Evolutionary conservation across 1,284 basidiomycete species (phyloP).

Genomic region (Ceratorhiza oryzae-sativae): DNA sequence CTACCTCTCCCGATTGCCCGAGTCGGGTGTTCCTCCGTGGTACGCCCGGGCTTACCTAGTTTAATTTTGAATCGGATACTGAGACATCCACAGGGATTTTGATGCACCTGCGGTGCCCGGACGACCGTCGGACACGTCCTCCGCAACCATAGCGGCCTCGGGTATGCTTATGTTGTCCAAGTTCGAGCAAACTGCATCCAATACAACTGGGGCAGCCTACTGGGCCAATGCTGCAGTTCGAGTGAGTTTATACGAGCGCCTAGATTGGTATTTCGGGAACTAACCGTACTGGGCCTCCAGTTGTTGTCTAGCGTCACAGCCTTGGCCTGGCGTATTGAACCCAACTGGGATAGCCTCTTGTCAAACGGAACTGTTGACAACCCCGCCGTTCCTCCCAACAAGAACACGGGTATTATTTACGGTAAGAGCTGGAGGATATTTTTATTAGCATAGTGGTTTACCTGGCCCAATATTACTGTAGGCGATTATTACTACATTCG

Average conservation of each 20-base stretch:
- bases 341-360: slow-evolving; percentile 64
- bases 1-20: slow-evolving; percentile 64
- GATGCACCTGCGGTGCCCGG: slow-evolving; percentile 64
- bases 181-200: slow-evolving; percentile 55
- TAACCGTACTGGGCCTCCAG: slow-evolving; percentile 46
- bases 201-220: slow-evolving; percentile 51
- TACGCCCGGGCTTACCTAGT: slow-evolving; percentile 44
- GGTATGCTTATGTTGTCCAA: slow-evolving; percentile 66
- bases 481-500: slow-evolving; percentile 57
- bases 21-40: slow-evolving; percentile 69
- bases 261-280: not conserved
- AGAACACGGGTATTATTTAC: slow-evolving; percentile 69
- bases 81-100: slow-evolving; percentile 63
- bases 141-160: slow-evolving; percentile 65
- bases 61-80: not conserved
- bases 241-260: slow-evolving; percentile 50
- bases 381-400: slow-evolving; percentile 58
- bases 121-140: slow-evolving; percentile 66
- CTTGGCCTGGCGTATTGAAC: slow-evolving; percentile 58
- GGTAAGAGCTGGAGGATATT: slow-evolving; percentile 51
- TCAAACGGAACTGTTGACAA: slow-evolving; percentile 72
- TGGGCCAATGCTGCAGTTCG: slow-evolving; percentile 61
- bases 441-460: not conserved
- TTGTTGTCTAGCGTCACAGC: slow-evolving; percentile 61
- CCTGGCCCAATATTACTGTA: slow-evolving; percentile 40